phyloP scores from a whole-genome alignment of 2,329 filamentous ascomycete genomes.

The Aspergillus sp. region DNA sequence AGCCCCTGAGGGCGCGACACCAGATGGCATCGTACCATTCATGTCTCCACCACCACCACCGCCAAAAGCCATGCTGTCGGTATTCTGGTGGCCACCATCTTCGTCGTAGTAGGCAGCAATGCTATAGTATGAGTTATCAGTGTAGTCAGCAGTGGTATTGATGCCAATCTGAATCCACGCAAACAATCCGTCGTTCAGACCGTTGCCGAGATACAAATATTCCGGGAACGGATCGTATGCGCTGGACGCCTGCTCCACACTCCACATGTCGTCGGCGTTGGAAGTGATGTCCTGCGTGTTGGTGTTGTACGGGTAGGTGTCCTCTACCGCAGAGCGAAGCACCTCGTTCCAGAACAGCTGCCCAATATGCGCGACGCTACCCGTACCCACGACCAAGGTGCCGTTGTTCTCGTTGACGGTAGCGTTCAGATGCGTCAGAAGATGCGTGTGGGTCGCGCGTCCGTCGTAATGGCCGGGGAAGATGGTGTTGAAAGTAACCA shows the following conservation, averaged over 20 bases:
- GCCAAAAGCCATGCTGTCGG: conserved; percentile 13
- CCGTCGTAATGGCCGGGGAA: conserved; percentile 50
- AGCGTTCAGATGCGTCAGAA: conserved; percentile 44
- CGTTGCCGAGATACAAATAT: conserved; percentile 54
- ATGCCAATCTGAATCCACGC: conserved; percentile 52
- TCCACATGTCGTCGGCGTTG: conserved; percentile 46
- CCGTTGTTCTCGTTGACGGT: conserved; percentile 40
- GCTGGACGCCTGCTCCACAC: conserved; percentile 41
- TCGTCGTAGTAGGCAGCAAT: conserved; percentile 24
- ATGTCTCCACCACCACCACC: conserved; percentile 9
- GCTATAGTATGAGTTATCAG: conserved; percentile 22
- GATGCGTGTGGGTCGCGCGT: conserved; percentile 51
- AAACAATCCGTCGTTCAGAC: conserved; percentile 47
- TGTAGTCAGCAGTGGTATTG: conserved; percentile 38
- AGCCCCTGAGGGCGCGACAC: neutral
- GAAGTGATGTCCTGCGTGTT: conserved; percentile 33
- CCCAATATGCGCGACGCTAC: conserved; percentile 48
- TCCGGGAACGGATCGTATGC: conserved; percentile 54
- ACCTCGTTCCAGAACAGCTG: conserved; percentile 52
- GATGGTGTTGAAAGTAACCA: conserved; percentile 49
- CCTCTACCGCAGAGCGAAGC: conserved; percentile 45
- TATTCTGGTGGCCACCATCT: conserved; percentile 21
- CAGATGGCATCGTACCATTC: conserved; percentile 16
- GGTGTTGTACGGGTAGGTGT: conserved; percentile 37
- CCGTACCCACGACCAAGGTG: conserved; percentile 44